Evolutionary conservation across 257 asterid species (phyloP).

Genomic region (Mentha longifolia): DNA sequence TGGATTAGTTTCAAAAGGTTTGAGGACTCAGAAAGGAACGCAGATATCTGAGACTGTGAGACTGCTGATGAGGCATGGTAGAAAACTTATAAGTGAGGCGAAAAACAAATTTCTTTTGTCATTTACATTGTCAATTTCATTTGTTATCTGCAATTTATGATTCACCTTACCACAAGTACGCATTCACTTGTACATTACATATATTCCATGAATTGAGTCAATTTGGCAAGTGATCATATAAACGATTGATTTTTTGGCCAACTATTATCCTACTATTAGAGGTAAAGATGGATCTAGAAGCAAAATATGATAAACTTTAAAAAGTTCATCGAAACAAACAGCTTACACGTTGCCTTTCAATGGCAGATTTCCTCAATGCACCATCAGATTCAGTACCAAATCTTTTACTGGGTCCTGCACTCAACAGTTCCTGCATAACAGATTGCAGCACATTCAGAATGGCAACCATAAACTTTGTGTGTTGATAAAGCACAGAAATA

Average conservation of each 20-base stretch:
- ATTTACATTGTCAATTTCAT: not conserved
- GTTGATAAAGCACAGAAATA: conserved; percentile 24
- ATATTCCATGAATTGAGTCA: not conserved
- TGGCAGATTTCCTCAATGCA: conserved; percentile 59
- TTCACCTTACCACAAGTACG: not conserved
- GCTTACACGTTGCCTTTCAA: conserved; percentile 82
- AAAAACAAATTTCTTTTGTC: too few species aligned
- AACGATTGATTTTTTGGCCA: conserved; percentile 5
- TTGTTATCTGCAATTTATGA: not conserved
- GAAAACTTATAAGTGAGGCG: not conserved
- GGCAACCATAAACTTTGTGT: conserved; percentile 5
- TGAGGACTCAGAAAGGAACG: not conserved
- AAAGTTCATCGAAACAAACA: conserved; percentile 12
- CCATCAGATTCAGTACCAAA: conserved; percentile 59
- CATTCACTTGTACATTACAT: not conserved
- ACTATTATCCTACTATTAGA: not conserved
- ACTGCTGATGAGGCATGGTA: not conserved
- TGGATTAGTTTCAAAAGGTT: not conserved
- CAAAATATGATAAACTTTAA: not conserved
- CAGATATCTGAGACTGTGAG: not conserved
- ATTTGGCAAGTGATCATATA: not conserved
- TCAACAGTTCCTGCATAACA: conserved; percentile 59
- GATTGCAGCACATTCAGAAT: conserved; percentile 26
- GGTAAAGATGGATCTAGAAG: conserved; percentile 21
- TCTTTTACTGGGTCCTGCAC: conserved; percentile 42